Evolutionary conservation across 345 rosid species (phyloP), one percentile per base, ranked within the genome.

Genomic region (Euphorbia tirucalli): DNA sequence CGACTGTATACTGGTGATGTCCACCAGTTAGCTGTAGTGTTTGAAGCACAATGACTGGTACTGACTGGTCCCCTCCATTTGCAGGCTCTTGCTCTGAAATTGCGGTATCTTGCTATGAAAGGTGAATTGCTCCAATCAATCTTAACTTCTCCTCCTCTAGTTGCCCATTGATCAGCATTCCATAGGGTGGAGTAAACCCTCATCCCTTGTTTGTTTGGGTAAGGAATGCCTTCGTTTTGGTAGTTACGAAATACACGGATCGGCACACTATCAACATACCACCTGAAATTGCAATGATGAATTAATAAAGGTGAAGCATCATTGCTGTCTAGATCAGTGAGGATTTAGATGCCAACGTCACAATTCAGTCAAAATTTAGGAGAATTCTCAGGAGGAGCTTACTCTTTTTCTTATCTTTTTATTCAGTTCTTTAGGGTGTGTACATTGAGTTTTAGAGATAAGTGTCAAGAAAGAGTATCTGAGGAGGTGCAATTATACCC

Each of bases 151-250:
- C 98, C 94, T 39, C 94, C 96, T 84, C 84, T 79, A 15, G 94
- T 93, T 11, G 93, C 92, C 91, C 92, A 86, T 69, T 83, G 70
- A 66, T 89, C 97, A 16, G 90, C 98, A 76, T 84, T 81, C 93
- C 96, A 89, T 77, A 93, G 58, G 81, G 89, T 89, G 19, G 90
- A 39, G 72, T 85, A 80, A 52, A 81, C 84, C 71, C 83, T 77
- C 97, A 88, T 89, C 32, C 89, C 96, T 67, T 93, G 91, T 74
- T 82, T 82, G 85, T 85, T 89, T 3, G 96, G 96, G 75, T 79
- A 93, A 68, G 86, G 82, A 56, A 93, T 78, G 56, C 87, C 88
- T 22, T 82, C 77, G 0, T 69, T 81, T 73, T 86, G 84, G 10
- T 86, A 86, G 87, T 89, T 89, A 16, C 87, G 74, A 79, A 67